Evolutionary conservation across 148 eudicot species (phyloP), one percentile per base, ranked within the genome.

Genomic region (Chenopodium album): DNA sequence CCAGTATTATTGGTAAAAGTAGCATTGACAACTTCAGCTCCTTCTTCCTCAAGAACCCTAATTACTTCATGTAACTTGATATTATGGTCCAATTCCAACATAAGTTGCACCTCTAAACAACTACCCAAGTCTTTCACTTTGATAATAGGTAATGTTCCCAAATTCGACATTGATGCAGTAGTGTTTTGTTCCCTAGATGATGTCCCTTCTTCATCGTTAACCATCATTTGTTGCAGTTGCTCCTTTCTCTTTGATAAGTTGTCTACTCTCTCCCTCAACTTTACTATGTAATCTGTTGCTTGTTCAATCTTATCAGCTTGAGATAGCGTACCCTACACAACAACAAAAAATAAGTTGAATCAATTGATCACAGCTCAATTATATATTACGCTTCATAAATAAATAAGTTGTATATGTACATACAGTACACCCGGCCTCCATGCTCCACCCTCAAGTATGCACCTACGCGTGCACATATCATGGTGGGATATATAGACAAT

Each of bases 1-100:
- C 71, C 90, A 48, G 54, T 4, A 11, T 60, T 79, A 0, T 41
- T 41, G 5, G 80, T 76, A 46, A 73, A 26, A 69, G 32, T 81
- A 26, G 84, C 79, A 69, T 83, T 83, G 1, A 81, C 82, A 19
- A 88, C 92, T 64, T 88, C 89, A 59, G 87, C 82, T 23, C 90
- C 92, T 88, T 85, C 92, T 19, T 90, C 90, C n/a, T 88, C 84
- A 46, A 90, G 81, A 76, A 85, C 48, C 7, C 71, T 76, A 23
- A 90, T 73, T 9, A 82, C 82, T 77, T 88, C 56, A 67, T 63
- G 32, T 0, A 86, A 14, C 78, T 31, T 82, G 73, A 81, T 83
- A 44, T 71, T 78, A 68, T 48, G 75, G 1, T 34, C 8, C 62
- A 65, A 20, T 28, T 78, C 80, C 66, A 81, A 83, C 0, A 86